A percentile compares a stretch with the other conserved stretches of the same genome.
phyloP scores from a whole-genome alignment of 108 stramenopile species.

The Heterococcus sp. region DNA sequence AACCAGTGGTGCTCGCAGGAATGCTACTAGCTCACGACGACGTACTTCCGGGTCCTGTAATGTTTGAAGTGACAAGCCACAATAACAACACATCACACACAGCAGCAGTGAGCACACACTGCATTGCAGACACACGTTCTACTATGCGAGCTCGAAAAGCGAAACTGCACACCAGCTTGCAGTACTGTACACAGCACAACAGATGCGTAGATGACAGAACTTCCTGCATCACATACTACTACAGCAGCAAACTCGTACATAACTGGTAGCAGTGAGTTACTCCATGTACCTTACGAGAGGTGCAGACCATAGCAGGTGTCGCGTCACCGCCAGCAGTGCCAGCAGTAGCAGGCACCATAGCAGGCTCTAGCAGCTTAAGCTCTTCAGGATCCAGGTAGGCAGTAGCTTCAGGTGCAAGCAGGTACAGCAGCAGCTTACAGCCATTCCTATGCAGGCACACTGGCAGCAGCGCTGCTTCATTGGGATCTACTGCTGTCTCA shows the following conservation, averaged over 20 bases:
- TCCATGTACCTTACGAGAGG: slow-evolving; percentile 72
- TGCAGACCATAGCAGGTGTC: slow-evolving; percentile 54
- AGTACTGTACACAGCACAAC: no score
- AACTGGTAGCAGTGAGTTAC: no score
- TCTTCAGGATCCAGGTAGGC: slow-evolving; percentile 80
- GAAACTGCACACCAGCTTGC: no score
- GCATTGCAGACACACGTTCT: no score
- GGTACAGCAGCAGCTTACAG: slow-evolving; percentile 77
- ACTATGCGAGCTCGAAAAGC: no score
- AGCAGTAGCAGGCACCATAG: slow-evolving; percentile 55
- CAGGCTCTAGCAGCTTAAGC: slow-evolving; percentile 63
- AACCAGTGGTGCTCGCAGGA: slow-evolving; percentile 63
- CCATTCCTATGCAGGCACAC: slow-evolving; percentile 71
- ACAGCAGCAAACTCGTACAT: no score
- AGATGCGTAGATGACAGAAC: no score
- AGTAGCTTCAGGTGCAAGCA: slow-evolving; percentile 64
- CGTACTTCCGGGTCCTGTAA: slow-evolving; percentile 64
- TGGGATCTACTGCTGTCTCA: no score
- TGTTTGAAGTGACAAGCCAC: no score
- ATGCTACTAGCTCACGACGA: slow-evolving; percentile 71
- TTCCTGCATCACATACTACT: no score
- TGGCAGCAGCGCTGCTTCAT: slow-evolving; percentile 71
- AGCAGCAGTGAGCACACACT: no score
- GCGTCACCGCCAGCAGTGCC: slow-evolving; percentile 13
- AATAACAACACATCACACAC: no score